Base-by-base conservation (phyloP, 345 rosid species). In the Xanthoceras sorbifolium region DNA sequence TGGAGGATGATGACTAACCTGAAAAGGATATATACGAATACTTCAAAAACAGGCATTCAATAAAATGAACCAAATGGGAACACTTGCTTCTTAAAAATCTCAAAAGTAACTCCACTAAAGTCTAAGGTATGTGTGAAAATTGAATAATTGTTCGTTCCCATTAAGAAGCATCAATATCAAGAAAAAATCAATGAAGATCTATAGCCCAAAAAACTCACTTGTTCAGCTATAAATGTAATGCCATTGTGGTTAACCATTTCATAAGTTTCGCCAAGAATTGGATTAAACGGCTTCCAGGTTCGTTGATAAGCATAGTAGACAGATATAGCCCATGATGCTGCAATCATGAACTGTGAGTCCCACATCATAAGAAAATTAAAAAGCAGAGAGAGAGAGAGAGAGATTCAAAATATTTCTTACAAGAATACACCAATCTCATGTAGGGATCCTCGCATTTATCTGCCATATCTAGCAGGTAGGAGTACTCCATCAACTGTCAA, bases 271-370 rank as follows among this genome's bases (percentile, higher is more conserved):
- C 98, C 99, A 15, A 96, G 98, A 81, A 96, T 92, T 75, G 99
- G 99, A 86, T 96, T 96, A 80, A 96, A 96, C 4, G 98, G 99
- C 85, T 96, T 96, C 99, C 98, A 96, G 17, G 98, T 90, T 73
- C 99, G 91, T 86, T 89, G 94, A 72, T 52, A 87, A 52, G 94
- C 98, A 86, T 80, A 90, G 82, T 96, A 96, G 71, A 96, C 93
- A 71, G 99, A 93, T 81, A 92, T 89, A 74, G 93, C 92, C 93
- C 97, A 96, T 46, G 98, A 91, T 29, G 97, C 97, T 96, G 94
- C 86, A 76, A 81, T 72, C 29, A 68, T 64, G 23, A 68, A 54
- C 68, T 0, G 55, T 79, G n/a, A 82, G 78, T 67, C 62, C 34
- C 70, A 36, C 18, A 26, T n/a, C 11, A 34, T 34, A 15, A 38